These are phyloP conservation scores for Diaporthe amygdali DNA, from an alignment of 2,329 filamentous ascomycete genomes.

Conservation along the genomic window DNA sequence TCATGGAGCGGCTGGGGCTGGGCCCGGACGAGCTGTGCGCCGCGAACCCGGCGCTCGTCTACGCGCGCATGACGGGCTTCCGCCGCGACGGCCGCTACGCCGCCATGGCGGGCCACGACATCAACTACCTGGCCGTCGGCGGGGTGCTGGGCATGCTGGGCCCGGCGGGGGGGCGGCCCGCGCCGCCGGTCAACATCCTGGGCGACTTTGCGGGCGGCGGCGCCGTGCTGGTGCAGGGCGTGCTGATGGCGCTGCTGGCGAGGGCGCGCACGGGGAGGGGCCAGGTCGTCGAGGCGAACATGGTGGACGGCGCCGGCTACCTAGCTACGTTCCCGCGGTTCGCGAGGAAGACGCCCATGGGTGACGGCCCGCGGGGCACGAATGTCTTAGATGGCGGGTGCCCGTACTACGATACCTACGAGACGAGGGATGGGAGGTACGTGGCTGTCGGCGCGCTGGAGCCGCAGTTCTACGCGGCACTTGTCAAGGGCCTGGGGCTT, in stretches of 20 bases:
- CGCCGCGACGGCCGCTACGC: slow-evolving; percentile 84
- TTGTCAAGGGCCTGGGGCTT: slow-evolving; percentile 73
- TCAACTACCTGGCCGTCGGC: slow-evolving; percentile 92
- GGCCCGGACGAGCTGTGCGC: slow-evolving; percentile 66
- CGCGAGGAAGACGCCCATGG: slow-evolving; percentile 65
- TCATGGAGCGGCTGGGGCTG: slow-evolving; percentile 84
- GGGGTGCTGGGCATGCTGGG: slow-evolving; percentile 82
- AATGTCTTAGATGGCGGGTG: slow-evolving; percentile 85
- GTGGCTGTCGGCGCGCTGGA: slow-evolving; percentile 93
- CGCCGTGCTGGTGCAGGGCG: slow-evolving; percentile 78
- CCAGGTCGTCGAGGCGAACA: slow-evolving; percentile 93
- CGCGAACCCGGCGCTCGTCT: slow-evolving; percentile 76
- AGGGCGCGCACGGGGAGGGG: slow-evolving; percentile 66
- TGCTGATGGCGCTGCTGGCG: slow-evolving; percentile 78
- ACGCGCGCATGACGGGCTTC: slow-evolving; percentile 90
- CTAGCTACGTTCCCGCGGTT: slow-evolving; percentile 80
- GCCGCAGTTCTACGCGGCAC: slow-evolving; percentile 77
- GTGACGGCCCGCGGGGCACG: slow-evolving; percentile 68
- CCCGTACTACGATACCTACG: slow-evolving; percentile 90
- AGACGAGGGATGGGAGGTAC: slow-evolving; percentile 77
- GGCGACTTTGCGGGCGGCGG: slow-evolving; percentile 94
- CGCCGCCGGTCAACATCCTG: slow-evolving; percentile 82
- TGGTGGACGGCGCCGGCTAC: slow-evolving; percentile 89
- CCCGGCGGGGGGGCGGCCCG: slow-evolving; percentile 69
- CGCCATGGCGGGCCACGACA: slow-evolving; percentile 91